phyloP scores from a whole-genome alignment of 208 protist species.

The Trypanosoma boissoni region DNA sequence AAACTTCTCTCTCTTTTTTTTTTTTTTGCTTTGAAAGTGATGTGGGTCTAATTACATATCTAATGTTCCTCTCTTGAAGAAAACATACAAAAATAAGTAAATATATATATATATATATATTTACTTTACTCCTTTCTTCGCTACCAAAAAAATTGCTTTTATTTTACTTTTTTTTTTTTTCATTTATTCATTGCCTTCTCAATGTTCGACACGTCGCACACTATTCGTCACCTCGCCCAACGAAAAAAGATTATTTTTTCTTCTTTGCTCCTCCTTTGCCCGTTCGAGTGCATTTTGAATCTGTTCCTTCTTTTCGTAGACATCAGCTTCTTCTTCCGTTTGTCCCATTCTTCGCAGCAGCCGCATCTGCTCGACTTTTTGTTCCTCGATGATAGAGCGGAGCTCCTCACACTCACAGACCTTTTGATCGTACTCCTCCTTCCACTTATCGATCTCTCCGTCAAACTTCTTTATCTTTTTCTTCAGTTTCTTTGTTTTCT shows the following conservation, averaged over 20 bases:
- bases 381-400: conserved; percentile 62
- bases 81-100: not conserved
- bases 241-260: conserved; percentile 67
- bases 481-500: conserved; percentile 62
- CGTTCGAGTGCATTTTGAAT: conserved; percentile 70
- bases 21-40: no score
- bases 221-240: conserved; percentile 66
- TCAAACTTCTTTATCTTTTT: conserved; percentile 82
- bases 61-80: no score
- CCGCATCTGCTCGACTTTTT: conserved; percentile 71
- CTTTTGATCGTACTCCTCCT: conserved; percentile 76
- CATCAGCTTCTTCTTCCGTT: conserved; percentile 47
- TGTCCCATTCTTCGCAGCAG: conserved; percentile 54
- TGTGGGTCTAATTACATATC: no score
- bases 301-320: conserved; percentile 67
- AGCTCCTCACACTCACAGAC: conserved; percentile 85
- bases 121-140: not conserved
- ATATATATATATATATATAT: conserved; percentile 8
- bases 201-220: conserved; percentile 22
- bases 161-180: conserved; percentile 17
- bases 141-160: not conserved
- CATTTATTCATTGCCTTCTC: not conserved
- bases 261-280: conserved; percentile 65
- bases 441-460: conserved; percentile 39
- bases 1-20: no score